A percentile compares a stretch with the other conserved stretches of the same genome.
Evolutionary conservation across 139 green algal species (phyloP).

Genomic region (Zygnema circumcarinatum): DNA sequence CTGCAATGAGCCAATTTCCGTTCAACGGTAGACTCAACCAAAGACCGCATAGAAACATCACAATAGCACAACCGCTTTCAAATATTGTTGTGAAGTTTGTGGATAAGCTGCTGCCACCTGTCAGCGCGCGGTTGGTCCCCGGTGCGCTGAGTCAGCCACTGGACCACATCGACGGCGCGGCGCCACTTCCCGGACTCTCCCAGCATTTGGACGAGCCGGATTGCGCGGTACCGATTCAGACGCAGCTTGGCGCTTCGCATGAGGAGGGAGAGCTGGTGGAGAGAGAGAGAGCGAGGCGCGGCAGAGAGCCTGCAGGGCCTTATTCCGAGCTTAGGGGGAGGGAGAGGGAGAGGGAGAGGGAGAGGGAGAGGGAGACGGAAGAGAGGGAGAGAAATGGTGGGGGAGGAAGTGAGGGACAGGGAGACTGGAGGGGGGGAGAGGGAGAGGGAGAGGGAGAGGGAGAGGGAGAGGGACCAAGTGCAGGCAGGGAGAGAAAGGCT

Average conservation of each 20-base stretch:
- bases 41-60: no score
- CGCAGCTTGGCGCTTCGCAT: not conserved
- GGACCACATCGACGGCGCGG: not conserved
- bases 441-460: slow-evolving; percentile 17
- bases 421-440: not conserved
- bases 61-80: no score
- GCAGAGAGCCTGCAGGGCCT: not conserved
- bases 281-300: not conserved
- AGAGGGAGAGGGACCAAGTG: no score
- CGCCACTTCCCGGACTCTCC: not conserved
- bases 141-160: not conserved
- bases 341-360: not conserved
- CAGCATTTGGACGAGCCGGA: not conserved
- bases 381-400: not conserved
- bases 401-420: not conserved
- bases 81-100: no score
- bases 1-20: no score
- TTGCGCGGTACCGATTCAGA: not conserved
- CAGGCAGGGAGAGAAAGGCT: no score
- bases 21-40: no score
- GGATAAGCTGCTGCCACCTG: not conserved
- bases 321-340: not conserved
- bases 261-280: not conserved
- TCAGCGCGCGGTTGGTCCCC: not conserved
- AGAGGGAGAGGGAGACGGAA: slow-evolving; percentile 13